A percentile compares a stretch with the other conserved stretches of the same genome.
phyloP scores from a whole-genome alignment of 2,329 filamentous ascomycete species.

The Boeremia exigua region DNA sequence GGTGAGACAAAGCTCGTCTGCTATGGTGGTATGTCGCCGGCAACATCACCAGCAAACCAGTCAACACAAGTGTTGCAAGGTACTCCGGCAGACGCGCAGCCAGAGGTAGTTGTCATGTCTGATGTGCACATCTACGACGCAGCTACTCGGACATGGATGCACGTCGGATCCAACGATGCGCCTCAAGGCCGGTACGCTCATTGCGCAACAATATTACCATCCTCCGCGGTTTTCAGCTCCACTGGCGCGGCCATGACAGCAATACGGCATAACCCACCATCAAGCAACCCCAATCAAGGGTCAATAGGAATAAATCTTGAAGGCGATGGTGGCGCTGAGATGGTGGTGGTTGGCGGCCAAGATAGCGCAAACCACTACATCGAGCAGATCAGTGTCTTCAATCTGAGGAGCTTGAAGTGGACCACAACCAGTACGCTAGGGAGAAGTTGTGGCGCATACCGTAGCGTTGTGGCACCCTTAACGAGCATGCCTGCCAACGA shows the following conservation, averaged over 20 bases:
- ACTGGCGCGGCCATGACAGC: constrained; percentile 83
- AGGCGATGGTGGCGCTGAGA: constrained; percentile 89
- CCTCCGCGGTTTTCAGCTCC: constrained; percentile 85
- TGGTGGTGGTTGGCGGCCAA: constrained; percentile 96
- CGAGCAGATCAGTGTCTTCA: constrained; percentile 98
- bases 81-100: constrained; percentile 66
- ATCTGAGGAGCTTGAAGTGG: constrained; percentile 93
- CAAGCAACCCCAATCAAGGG: constrained; percentile 83
- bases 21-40: constrained; percentile 97
- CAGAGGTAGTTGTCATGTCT: constrained; percentile 95
- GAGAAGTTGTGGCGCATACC: constrained; percentile 93
- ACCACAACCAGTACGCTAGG: constrained; percentile 85
- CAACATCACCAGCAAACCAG: constrained; percentile 54
- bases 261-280: constrained; percentile 85
- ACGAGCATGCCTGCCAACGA: constrained; percentile 68
- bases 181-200: constrained; percentile 96
- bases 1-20: constrained; percentile 97
- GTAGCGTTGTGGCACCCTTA: constrained; percentile 90
- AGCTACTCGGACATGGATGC: constrained; percentile 81
- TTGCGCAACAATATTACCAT: constrained; percentile 90
- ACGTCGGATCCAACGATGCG: constrained; percentile 77
- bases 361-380: constrained; percentile 99
- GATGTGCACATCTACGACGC: constrained; percentile 97
- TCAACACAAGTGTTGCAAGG: constrained; percentile 46
- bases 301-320: constrained; percentile 88